phyloP scores from a whole-genome alignment of 805 yeast genomes.

The Candida pini region DNA sequence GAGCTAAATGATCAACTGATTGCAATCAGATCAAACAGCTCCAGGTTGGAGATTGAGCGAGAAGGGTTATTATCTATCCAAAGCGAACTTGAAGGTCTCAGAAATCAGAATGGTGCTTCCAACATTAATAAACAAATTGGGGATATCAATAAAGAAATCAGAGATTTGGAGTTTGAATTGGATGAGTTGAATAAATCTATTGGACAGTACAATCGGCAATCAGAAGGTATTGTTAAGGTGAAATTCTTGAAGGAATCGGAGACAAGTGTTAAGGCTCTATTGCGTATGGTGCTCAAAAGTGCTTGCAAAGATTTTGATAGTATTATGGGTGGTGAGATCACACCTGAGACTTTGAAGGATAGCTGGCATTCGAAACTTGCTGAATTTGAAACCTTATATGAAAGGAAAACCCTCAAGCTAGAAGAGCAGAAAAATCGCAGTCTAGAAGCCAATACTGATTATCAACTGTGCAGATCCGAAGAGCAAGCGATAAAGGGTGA shows the following conservation, averaged over 20 bases:
- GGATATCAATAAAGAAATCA: conserved; percentile 32
- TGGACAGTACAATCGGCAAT: conserved; percentile 45
- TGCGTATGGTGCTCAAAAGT: conserved; percentile 1
- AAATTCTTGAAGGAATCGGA: conserved; percentile 20
- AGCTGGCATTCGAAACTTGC: background rate
- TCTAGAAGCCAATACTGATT: no score
- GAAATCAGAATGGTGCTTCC: conserved; percentile 24
- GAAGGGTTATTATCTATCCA: conserved; percentile 35
- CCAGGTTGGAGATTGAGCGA: conserved; percentile 41
- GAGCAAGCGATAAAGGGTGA: no score
- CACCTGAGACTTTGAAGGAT: background rate
- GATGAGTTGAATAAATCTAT: conserved; percentile 52
- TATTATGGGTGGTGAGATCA: conserved; percentile 1
- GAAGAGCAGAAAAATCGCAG: conserved; percentile 2
- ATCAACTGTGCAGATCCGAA: no score
- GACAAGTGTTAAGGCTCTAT: conserved; percentile 2
- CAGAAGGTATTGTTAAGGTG: conserved; percentile 53
- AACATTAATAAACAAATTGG: conserved; percentile 31
- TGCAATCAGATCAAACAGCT: conserved; percentile 36
- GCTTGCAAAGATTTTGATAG: conserved; percentile 2
- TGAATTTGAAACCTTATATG: conserved; percentile 1
- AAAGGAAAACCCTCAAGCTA: background rate
- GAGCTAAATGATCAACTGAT: conserved; percentile 34
- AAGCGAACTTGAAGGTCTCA: conserved; percentile 27
- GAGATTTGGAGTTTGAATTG: conserved; percentile 35